Evolutionary conservation across 805 yeast species (phyloP).

Genomic region (Ogataea paraovalis): DNA sequence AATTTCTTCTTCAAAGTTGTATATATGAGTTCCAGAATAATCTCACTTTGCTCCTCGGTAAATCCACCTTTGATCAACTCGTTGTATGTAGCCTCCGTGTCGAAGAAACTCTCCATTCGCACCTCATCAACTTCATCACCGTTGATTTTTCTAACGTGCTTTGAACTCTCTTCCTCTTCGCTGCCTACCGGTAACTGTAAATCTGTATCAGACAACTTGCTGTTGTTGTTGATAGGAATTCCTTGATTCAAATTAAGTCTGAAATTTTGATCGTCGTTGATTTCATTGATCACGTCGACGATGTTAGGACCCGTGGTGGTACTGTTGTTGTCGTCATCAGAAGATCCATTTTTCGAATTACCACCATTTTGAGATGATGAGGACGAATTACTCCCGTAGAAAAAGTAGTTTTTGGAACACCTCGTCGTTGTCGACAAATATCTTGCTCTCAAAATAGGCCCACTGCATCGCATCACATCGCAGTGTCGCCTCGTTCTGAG

Average conservation of each 20-base stretch:
- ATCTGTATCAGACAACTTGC: background rate
- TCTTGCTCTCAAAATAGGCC: background rate
- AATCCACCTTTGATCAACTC: slow-evolving; percentile 55
- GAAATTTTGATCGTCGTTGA: slow-evolving; percentile 25
- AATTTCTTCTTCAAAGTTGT: slow-evolving; percentile 35
- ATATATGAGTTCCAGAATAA: slow-evolving; percentile 45
- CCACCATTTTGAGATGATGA: background rate
- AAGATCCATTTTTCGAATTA: background rate
- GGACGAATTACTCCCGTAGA: slow-evolving; percentile 6
- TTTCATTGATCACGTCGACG: slow-evolving; percentile 25
- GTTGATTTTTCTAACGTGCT: background rate
- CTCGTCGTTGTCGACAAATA: background rate
- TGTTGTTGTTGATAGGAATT: background rate
- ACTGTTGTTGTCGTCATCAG: slow-evolving; percentile 5
- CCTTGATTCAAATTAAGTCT: slow-evolving; percentile 10
- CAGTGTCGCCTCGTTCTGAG: too few relatives aligned
- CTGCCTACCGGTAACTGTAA: background rate
- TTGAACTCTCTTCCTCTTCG: background rate
- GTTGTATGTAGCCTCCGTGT: slow-evolving; percentile 58
- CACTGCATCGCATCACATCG: too few relatives aligned
- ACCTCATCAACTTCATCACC: slow-evolving; percentile 15
- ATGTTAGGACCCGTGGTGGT: slow-evolving; percentile 25
- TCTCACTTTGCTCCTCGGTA: slow-evolving; percentile 55
- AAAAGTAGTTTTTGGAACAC: slow-evolving; percentile 11
- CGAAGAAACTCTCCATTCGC: slow-evolving; percentile 41